Evolutionary conservation across 306 rosid species (phyloP).

Genomic region (Cyclanthera cordifolia): DNA sequence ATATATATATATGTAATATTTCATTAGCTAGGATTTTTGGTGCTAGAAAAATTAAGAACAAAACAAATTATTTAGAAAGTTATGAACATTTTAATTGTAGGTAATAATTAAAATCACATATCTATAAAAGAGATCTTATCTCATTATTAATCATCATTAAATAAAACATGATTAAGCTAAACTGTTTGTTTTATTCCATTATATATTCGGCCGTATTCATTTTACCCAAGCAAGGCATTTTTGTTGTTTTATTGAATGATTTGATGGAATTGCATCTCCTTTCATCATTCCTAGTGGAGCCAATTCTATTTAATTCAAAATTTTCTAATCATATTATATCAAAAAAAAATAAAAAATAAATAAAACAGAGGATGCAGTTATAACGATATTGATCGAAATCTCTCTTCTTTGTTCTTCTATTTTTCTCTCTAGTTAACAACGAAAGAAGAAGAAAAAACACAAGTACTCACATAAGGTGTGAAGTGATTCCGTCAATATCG

Average conservation of each 20-base stretch:
- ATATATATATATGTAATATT: too few relatives aligned
- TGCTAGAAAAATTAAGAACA: too few relatives aligned
- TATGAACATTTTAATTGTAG: background rate
- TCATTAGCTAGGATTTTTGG: too few relatives aligned
- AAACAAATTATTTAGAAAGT: background rate
- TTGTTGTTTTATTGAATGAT: background rate
- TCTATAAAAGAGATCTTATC: background rate
- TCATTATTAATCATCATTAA: background rate
- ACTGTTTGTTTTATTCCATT: background rate
- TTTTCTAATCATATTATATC: background rate
- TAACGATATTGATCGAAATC: too few relatives aligned
- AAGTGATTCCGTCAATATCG: too few relatives aligned
- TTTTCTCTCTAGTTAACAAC: too few relatives aligned
- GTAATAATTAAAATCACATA: slow-evolving; percentile 1
- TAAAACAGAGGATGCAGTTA: too few relatives aligned
- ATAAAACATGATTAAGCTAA: background rate
- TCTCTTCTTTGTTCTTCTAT: too few relatives aligned
- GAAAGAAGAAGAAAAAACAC: too few relatives aligned
- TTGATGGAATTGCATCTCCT: background rate
- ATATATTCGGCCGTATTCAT: background rate
- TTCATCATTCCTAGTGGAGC: background rate
- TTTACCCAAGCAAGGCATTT: background rate
- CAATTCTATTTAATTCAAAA: background rate
- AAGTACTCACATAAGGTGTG: too few relatives aligned
- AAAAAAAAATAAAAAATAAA: too few relatives aligned